These are phyloP conservation scores for Acaromyces ingoldii DNA, from an alignment of 1,284 basidiomycete species.

Conservation along the genomic window DNA sequence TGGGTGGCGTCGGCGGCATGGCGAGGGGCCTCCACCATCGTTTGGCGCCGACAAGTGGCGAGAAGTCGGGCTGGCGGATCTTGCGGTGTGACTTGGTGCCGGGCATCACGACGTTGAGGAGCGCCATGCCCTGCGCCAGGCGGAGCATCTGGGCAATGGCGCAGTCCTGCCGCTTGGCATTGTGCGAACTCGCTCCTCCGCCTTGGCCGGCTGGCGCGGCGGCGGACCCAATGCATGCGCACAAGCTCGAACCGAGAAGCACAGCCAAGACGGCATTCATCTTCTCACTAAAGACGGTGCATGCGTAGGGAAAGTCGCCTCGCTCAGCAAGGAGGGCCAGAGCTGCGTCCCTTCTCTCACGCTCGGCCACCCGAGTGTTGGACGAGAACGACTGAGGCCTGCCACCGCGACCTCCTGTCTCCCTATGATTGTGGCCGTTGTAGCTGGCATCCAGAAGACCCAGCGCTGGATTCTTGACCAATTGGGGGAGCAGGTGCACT, in stretches of 20 bases:
- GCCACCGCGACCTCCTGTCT: constrained; percentile 2
- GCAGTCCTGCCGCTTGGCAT: constrained; percentile 44
- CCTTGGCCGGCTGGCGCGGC: constrained; percentile 34
- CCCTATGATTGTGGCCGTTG: no score
- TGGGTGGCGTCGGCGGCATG: constrained; percentile 26
- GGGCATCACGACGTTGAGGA: constrained; percentile 40
- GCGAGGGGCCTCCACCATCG: constrained; percentile 31
- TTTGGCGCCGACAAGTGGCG: constrained; percentile 38
- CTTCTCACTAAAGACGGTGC: constrained; percentile 38
- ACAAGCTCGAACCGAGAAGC: constrained; percentile 38
- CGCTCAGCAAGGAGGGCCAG: constrained; percentile 29
- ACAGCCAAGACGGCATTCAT: constrained; percentile 40
- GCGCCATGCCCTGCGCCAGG: constrained; percentile 44
- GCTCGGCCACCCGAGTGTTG: constrained; percentile 10
- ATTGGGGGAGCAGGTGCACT: constrained; percentile 71
- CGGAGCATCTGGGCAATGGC: constrained; percentile 50
- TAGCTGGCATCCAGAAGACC: constrained; percentile 13
- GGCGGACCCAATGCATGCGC: constrained; percentile 44
- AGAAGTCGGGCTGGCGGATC: constrained; percentile 34
- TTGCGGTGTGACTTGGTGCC: constrained; percentile 26
- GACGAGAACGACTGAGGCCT: constrained; percentile 5
- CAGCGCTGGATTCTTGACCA: constrained; percentile 57
- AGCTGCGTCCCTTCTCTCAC: constrained; percentile 21
- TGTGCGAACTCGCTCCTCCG: constrained; percentile 36
- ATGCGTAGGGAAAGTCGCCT: constrained; percentile 46